Evolutionary conservation across 2,329 filamentous ascomycete species (phyloP).

Genomic region (Tolypocladium ovalisporum): DNA sequence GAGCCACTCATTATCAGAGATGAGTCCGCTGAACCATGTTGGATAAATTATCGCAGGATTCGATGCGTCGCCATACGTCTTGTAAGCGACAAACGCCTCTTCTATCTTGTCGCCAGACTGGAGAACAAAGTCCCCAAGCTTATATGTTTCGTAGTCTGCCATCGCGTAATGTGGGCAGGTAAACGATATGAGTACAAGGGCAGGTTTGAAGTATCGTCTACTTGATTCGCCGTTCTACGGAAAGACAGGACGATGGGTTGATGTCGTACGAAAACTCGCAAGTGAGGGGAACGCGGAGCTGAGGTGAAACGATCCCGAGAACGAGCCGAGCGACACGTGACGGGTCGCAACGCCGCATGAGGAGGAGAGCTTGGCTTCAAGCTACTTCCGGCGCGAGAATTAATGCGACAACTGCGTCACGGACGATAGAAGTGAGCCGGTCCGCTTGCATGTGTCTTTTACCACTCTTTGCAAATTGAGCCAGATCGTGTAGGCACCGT

Average conservation of each 20-base stretch:
- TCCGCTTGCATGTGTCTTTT: too few species aligned
- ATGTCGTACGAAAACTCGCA: too few species aligned
- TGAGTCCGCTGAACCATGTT: constrained; percentile 55
- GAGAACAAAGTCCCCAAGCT: background rate
- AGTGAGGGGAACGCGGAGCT: background rate
- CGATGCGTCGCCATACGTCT: constrained; percentile 55
- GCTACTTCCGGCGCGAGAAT: background rate
- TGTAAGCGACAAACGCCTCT: constrained; percentile 63
- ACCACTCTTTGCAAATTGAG: too few species aligned
- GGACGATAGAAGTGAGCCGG: background rate
- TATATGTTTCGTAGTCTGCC: background rate
- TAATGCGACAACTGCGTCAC: background rate
- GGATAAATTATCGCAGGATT: constrained; percentile 64
- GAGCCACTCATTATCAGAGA: constrained; percentile 66
- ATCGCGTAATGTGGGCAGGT: background rate
- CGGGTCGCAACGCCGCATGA: background rate
- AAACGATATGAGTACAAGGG: background rate
- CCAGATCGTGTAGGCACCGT: too few species aligned
- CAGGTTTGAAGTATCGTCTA: background rate
- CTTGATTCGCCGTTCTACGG: background rate
- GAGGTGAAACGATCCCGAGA: background rate
- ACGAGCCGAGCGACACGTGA: background rate
- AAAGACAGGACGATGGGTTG: background rate
- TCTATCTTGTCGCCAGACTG: constrained; percentile 46
- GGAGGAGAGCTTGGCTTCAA: background rate